Percentiles rank a stretch among this genome's conserved stretches.
phyloP scores from a whole-genome alignment of 495 filamentous ascomycete species.

The Penicillium argentinense region DNA sequence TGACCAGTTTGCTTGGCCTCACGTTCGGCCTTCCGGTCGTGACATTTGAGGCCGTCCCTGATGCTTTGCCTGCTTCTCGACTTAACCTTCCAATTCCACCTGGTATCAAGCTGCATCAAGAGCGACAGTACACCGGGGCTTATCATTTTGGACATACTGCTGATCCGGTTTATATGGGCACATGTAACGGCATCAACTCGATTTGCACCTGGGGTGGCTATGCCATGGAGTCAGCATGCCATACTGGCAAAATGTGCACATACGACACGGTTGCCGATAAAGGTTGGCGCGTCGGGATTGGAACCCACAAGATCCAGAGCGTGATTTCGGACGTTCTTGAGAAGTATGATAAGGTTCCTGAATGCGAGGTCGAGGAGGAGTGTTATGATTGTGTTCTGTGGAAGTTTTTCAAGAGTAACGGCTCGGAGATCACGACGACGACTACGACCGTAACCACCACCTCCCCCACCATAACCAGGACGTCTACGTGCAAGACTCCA shows the following conservation, averaged over 20 bases:
- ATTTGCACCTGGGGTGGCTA: constrained; percentile 91
- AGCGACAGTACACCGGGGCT: constrained; percentile 69
- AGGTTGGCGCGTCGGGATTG: constrained; percentile 83
- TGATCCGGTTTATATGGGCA: constrained; percentile 92
- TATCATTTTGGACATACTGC: constrained; percentile 96
- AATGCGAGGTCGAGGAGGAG: constrained; percentile 70
- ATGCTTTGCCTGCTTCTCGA: constrained; percentile 81
- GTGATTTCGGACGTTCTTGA: constrained; percentile 86
- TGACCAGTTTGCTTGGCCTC: constrained; percentile 80
- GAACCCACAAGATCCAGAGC: constrained; percentile 78
- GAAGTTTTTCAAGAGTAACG: constrained; percentile 93
- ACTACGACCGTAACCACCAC: constrained; percentile 55
- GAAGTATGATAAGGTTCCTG: constrained; percentile 73
- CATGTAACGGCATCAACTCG: constrained; percentile 85
- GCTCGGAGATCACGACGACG: constrained; percentile 66
- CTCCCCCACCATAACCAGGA: constrained; percentile 62
- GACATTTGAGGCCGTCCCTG: constrained; percentile 87
- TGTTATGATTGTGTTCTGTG: constrained; percentile 90
- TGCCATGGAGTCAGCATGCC: constrained; percentile 87
- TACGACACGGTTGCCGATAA: constrained; percentile 91
- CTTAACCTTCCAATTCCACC: constrained; percentile 88
- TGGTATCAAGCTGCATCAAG: constrained; percentile 68
- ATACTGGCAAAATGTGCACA: constrained; percentile 80
- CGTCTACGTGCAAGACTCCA: constrained; percentile 84
- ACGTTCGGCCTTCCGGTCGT: constrained; percentile 87